A percentile compares a stretch with the other conserved stretches of the same genome.
Evolutionary conservation across 2,329 filamentous ascomycete species (phyloP).

Genomic region (Lachnellula willkommii): DNA sequence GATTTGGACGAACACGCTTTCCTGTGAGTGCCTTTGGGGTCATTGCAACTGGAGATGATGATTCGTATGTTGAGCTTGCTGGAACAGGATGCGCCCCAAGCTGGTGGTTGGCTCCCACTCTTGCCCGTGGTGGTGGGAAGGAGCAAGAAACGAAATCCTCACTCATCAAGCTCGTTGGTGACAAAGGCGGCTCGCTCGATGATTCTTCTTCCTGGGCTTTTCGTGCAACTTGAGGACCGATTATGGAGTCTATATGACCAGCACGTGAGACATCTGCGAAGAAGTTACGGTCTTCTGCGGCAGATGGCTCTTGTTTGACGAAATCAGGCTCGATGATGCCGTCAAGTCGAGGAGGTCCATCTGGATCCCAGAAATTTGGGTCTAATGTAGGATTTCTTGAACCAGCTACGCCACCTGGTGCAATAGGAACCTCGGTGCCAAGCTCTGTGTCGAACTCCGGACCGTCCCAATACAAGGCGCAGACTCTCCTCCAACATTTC

Average conservation of each 20-base stretch:
- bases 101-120: slow-evolving; percentile 39
- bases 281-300: slow-evolving; percentile 36
- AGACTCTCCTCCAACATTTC: slow-evolving; percentile 93
- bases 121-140: slow-evolving; percentile 51
- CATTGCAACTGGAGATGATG: slow-evolving; percentile 47
- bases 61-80: slow-evolving; percentile 43
- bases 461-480: slow-evolving; percentile 81
- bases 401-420: slow-evolving; percentile 68
- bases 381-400: slow-evolving; percentile 51
- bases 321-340: slow-evolving; percentile 34
- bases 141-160: slow-evolving; percentile 60
- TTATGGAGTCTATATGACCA: slow-evolving; percentile 44
- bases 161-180: slow-evolving; percentile 54
- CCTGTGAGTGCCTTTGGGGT: slow-evolving; percentile 54
- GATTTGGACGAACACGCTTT: slow-evolving; percentile 53
- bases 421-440: slow-evolving; percentile 60
- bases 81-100: slow-evolving; percentile 53
- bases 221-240: slow-evolving; percentile 29
- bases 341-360: slow-evolving; percentile 43
- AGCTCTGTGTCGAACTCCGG: slow-evolving; percentile 58
- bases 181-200: slow-evolving; percentile 36
- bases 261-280: slow-evolving; percentile 43
- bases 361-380: slow-evolving; percentile 48
- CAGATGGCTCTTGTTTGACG: slow-evolving; percentile 21
- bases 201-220: slow-evolving; percentile 3